Conservation (phyloP, 805 yeast genomes). For the Metschnikowia cubensis region DNA sequence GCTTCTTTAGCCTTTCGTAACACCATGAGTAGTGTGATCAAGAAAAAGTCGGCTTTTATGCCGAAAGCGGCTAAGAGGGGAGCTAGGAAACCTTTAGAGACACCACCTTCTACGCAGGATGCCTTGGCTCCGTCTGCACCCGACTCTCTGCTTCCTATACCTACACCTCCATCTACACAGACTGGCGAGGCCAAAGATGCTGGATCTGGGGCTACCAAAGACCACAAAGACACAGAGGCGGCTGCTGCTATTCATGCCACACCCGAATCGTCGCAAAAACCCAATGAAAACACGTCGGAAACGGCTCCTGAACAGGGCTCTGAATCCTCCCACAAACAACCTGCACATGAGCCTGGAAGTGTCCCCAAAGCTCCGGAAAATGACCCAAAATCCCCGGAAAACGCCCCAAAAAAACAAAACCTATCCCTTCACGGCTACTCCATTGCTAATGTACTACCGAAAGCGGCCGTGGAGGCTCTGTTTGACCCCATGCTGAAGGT, state of each 20-base stretch:
- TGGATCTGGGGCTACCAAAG: neutral
- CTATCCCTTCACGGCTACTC: neutral
- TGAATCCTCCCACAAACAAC: no score
- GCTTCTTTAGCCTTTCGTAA: neutral
- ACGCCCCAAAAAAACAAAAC: conserved; percentile 1
- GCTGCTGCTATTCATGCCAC: no score
- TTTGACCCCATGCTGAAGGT: conserved; percentile 27
- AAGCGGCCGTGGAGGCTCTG: conserved; percentile 15
- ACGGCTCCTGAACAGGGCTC: no score
- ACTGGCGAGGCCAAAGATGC: neutral
- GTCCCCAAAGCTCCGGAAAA: no score
- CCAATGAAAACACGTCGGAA: no score
- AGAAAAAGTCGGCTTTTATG: conserved; percentile 57
- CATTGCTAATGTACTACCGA: neutral
- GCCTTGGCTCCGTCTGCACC: neutral
- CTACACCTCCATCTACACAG: neutral
- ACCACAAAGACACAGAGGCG: no score
- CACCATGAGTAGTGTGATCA: conserved; percentile 45
- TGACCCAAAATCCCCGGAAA: neutral
- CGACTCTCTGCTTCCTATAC: conserved; percentile 2
- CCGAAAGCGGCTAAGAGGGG: conserved; percentile 45
- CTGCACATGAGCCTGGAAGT: no score
- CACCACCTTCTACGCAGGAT: conserved; percentile 18
- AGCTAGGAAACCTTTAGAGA: conserved; percentile 16
- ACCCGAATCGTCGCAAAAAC: no score